Conservation (phyloP, 108 stramenopile species). For the Stephanodiscus minutulus region DNA sequence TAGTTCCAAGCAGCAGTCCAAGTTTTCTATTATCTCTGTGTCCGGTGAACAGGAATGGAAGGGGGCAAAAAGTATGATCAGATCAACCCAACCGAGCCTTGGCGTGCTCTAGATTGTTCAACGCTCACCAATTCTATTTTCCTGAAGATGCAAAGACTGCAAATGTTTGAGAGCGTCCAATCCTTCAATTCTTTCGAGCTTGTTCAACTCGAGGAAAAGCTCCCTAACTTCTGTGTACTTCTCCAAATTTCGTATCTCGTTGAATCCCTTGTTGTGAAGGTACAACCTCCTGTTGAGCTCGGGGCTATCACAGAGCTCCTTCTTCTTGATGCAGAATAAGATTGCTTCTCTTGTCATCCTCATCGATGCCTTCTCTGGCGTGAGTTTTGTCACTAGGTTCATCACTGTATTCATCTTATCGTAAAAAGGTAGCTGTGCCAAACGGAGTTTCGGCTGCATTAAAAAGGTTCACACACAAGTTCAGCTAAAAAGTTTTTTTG, state of each 20-base stretch:
- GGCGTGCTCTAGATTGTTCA: background rate
- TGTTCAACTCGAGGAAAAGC: constrained; percentile 74
- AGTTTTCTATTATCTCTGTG: constrained; percentile 40
- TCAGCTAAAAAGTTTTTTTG: no score
- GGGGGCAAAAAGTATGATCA: background rate
- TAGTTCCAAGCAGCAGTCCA: constrained; percentile 18
- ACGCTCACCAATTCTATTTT: constrained; percentile 36
- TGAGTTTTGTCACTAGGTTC: no score
- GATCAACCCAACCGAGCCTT: background rate
- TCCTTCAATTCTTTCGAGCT: constrained; percentile 47
- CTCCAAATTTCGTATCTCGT: constrained; percentile 63
- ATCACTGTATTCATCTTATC: no score
- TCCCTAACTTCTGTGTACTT: constrained; percentile 67
- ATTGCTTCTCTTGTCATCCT: constrained; percentile 36
- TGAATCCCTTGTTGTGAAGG: constrained; percentile 77
- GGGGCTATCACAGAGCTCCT: constrained; percentile 59
- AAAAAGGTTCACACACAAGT: no score
- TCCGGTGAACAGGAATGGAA: background rate
- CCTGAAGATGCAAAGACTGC: constrained; percentile 6
- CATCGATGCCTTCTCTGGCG: background rate
- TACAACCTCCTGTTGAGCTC: constrained; percentile 74
- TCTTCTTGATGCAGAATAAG: constrained; percentile 44
- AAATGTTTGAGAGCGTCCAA: constrained; percentile 39
- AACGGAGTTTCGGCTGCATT: no score
- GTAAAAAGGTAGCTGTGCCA: no score